These are phyloP conservation scores for Rhizopogon roseolus DNA, from an alignment of 768 basidiomycete species.

Conservation along the genomic window DNA sequence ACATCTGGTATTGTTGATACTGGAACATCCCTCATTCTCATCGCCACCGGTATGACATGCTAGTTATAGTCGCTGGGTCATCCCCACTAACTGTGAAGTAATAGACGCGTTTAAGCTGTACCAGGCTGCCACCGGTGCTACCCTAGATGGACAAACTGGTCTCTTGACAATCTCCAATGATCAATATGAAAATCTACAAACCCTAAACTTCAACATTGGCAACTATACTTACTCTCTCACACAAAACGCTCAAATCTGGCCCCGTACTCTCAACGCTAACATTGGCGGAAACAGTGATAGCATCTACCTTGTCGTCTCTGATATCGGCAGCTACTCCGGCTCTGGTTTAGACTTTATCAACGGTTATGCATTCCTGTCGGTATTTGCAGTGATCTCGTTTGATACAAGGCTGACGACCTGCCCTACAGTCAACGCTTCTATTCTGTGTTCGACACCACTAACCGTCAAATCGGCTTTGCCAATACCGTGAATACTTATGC, in stretches of 20 bases:
- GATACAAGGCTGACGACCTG: not conserved
- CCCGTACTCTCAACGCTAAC: constrained; percentile 23
- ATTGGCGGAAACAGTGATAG: constrained; percentile 20
- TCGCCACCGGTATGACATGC: constrained; percentile 15
- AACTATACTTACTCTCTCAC: constrained; percentile 12
- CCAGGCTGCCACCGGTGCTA: constrained; percentile 20
- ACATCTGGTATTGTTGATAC: constrained; percentile 30
- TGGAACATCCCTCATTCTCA: constrained; percentile 23
- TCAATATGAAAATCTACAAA: constrained; percentile 21
- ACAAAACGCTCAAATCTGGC: constrained; percentile 30
- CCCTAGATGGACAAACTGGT: constrained; percentile 22
- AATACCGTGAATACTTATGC: constrained; percentile 27
- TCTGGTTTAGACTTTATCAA: constrained; percentile 19
- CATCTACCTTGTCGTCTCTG: constrained; percentile 27
- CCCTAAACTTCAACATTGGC: constrained; percentile 23
- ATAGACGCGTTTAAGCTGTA: constrained; percentile 20
- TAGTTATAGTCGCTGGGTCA: no score
- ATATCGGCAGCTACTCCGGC: constrained; percentile 12
- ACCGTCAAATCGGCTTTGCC: constrained; percentile 37
- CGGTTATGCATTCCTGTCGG: constrained; percentile 17
- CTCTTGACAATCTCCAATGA: constrained; percentile 21
- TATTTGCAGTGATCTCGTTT: constrained; percentile 8
- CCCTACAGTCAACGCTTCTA: constrained; percentile 35
- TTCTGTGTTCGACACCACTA: constrained; percentile 35
- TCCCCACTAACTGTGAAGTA: not conserved